Base-by-base conservation (phyloP, 1,284 basidiomycete genomes). In the Ustilago nuda region DNA sequence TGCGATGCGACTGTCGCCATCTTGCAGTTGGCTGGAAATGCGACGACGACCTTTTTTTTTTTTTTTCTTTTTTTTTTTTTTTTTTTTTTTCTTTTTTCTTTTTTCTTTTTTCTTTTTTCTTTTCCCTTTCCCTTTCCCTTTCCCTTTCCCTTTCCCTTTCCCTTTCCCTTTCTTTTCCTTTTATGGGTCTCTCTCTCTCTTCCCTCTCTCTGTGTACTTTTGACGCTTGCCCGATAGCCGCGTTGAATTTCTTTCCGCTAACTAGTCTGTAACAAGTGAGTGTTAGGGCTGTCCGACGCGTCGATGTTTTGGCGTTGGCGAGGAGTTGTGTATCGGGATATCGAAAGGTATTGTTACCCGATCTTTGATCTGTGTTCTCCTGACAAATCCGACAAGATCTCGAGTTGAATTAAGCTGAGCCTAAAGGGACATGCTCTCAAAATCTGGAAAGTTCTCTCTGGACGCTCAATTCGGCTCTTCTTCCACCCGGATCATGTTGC, bases 301-400 rank as follows among this genome's bases (percentile, higher is more conserved):
- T 68, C 60, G 56, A 35, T 33, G 3, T 56, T 23, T 35, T 56
- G n/a, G 37, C 36, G 23, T 56, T 23, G 12, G 27, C 6, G 9
- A 45, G 17, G 23, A 27, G 23, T 27, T 30, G 50, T 27, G 39
- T 15, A 58, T 58, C 51, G 30, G 27, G 17, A n/a, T 27, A 32
- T 27, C 9, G 17, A 33, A 33, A 8, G n/a, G 13, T 23, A 15
- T 17, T 12, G 23, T 2, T 11, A 41, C 33, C 51, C 41, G 56
- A 54, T 63, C 13, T n/a, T 7, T 19, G n/a, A 17, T 37, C 19
- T 9, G 8, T 33, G 32, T 37, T 33, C 30, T 35, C 52, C 48
- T 65, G 37, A 56, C 61, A 70, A 70, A 65, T 70, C 67, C 61
- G 48, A 66, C 60, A 62, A 68, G 60, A 59, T 56, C 57, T 55